Evolutionary conservation across 371 early-diverging fungal genomes (phyloP).

Genomic region (Syncephalis plumigaleata): DNA sequence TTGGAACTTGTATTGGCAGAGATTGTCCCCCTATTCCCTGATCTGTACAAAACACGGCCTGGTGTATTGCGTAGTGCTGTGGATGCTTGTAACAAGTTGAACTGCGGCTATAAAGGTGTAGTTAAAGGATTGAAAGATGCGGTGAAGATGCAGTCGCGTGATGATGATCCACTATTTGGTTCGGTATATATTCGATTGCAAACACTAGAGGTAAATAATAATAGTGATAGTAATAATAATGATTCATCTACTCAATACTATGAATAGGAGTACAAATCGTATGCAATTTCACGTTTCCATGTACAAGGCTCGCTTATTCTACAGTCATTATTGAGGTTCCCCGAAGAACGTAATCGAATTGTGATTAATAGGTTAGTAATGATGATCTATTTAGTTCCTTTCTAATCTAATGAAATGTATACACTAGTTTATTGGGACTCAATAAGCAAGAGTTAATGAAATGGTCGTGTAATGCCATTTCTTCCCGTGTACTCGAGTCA

Average conservation of each 20-base stretch:
- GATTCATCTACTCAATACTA: too few species aligned
- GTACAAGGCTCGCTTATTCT: constrained; percentile 54
- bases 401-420: neutral
- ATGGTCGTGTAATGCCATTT: constrained; percentile 51
- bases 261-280: constrained; percentile 17
- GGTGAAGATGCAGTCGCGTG: constrained; percentile 25
- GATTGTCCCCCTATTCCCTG: constrained; percentile 28
- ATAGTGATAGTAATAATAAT: too few species aligned
- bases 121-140: constrained; percentile 32
- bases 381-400: constrained; percentile 47
- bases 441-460: constrained; percentile 21
- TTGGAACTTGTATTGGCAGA: constrained; percentile 38
- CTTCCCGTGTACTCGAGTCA: constrained; percentile 56
- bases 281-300: constrained; percentile 27
- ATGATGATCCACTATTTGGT: constrained; percentile 31
- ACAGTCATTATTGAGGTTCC: constrained; percentile 46
- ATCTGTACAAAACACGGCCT: constrained; percentile 29
- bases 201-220: constrained; percentile 19
- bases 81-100: constrained; percentile 39
- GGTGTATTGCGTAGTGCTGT: constrained; percentile 45
- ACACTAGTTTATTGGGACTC: too few species aligned
- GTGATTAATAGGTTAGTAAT: constrained; percentile 44
- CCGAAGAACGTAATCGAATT: constrained; percentile 31
- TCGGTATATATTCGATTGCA: constrained; percentile 41
- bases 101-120: constrained; percentile 32